phyloP scores from a whole-genome alignment of 441 rosid genomes.

The Theobroma grandiflorum region DNA sequence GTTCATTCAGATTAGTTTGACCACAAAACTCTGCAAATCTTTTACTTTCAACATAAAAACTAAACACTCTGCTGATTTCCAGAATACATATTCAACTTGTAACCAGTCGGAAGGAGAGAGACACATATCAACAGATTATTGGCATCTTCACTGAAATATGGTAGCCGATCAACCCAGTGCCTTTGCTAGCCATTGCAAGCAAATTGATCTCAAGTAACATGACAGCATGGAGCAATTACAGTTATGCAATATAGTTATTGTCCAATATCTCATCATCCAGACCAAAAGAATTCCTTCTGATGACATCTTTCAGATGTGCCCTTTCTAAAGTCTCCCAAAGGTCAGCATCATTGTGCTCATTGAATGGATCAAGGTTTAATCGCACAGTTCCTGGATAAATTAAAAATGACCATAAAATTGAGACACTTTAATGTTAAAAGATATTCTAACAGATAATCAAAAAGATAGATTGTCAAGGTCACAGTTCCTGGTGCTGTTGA shows the following conservation, averaged over 20 bases:
- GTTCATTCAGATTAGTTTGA: neutral
- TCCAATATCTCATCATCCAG: conserved; percentile 76
- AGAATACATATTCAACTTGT: neutral
- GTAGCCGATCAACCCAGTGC: neutral
- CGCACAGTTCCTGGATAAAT: conserved; percentile 80
- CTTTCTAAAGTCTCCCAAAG: conserved; percentile 97
- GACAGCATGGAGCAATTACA: neutral
- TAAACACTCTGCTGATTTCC: neutral
- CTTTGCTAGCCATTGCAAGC: neutral
- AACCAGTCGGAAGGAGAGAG: neutral
- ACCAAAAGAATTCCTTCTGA: conserved; percentile 71
- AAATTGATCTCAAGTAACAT: neutral
- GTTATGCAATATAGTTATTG: neutral
- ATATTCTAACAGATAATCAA: neutral
- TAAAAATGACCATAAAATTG: conserved; percentile 21
- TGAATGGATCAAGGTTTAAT: conserved; percentile 92
- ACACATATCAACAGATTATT: neutral
- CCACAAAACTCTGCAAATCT: neutral
- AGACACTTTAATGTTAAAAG: conserved; percentile 3
- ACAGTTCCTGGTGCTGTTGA: no score
- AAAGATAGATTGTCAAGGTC: neutral
- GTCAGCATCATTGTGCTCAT: conserved; percentile 88
- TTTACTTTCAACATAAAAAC: neutral
- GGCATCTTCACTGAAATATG: neutral
- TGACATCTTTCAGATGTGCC: conserved; percentile 91